These are phyloP conservation scores for Fusarium mexicanum DNA, from an alignment of 2,329 filamentous ascomycete genomes.

Conservation along the genomic window DNA sequence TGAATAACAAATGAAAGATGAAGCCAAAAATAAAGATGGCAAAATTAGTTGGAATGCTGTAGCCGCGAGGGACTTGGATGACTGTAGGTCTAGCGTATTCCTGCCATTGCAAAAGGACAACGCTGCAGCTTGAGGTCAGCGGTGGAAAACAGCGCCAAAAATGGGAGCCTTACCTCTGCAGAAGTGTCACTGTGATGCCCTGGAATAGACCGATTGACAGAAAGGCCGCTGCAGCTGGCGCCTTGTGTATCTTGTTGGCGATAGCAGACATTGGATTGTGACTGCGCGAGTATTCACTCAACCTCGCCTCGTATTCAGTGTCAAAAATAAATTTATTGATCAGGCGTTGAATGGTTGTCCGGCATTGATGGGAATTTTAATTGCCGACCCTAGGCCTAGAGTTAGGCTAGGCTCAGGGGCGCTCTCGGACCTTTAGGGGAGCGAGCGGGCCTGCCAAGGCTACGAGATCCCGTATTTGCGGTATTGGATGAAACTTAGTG, in stretches of 20 bases:
- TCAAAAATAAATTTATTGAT: not conserved
- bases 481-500: not conserved
- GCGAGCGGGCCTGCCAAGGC: not conserved
- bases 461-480: not conserved
- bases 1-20: not conserved
- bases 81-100: not conserved
- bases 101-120: not conserved
- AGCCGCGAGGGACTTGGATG: not conserved
- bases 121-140: not conserved
- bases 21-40: slow-evolving; percentile 4
- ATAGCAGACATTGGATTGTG: not conserved
- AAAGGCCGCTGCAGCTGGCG: not conserved
- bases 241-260: not conserved
- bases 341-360: not conserved
- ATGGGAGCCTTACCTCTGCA: not conserved
- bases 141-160: not conserved
- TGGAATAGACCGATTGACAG: not conserved
- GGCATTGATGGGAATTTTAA: not conserved
- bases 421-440: not conserved
- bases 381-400: not conserved
- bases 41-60: not conserved
- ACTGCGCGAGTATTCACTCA: not conserved
- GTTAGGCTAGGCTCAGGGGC: not conserved
- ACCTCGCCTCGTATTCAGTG: not conserved
- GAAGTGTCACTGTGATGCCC: not conserved